These are phyloP conservation scores for Neofusicoccum ribis DNA, from an alignment of 2,329 filamentous ascomycete species.

Conservation along the genomic window DNA sequence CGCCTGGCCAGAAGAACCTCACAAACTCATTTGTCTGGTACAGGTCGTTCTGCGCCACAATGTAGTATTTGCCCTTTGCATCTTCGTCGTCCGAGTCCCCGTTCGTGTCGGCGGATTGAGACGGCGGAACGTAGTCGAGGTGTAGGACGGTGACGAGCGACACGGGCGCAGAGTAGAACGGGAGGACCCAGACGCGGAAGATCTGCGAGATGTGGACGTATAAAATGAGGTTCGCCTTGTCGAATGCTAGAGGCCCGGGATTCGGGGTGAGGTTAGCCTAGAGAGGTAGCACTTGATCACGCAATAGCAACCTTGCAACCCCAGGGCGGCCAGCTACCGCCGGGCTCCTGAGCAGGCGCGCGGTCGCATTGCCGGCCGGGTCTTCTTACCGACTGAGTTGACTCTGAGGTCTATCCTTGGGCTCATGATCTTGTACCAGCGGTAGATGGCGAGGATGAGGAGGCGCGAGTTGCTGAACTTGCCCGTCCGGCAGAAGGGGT, in stretches of 20 bases:
- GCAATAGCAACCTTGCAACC: not conserved
- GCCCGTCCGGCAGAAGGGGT: constrained; percentile 73
- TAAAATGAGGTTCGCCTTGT: constrained; percentile 64
- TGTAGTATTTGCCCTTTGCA: constrained; percentile 62
- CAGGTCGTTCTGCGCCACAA: constrained; percentile 74
- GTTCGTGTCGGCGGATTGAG: not conserved
- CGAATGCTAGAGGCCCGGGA: constrained; percentile 57
- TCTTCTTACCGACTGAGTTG: constrained; percentile 56
- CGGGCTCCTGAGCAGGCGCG: not conserved
- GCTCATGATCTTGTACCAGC: constrained; percentile 75
- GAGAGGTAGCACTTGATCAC: not conserved
- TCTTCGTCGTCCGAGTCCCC: constrained; percentile 16
- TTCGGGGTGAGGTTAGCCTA: constrained; percentile 10
- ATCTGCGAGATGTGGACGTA: constrained; percentile 74
- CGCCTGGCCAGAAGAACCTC: constrained; percentile 66
- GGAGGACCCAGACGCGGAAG: constrained; percentile 76
- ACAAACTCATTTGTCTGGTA: constrained; percentile 77
- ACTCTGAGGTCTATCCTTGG: constrained; percentile 70
- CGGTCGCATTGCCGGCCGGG: not conserved
- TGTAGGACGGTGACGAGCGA: constrained; percentile 67
- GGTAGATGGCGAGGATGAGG: constrained; percentile 68
- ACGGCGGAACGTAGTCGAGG: constrained; percentile 51
- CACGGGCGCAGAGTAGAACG: constrained; percentile 70
- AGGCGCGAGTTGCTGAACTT: constrained; percentile 63
- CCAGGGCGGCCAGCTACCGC: not conserved